Conservation (phyloP, 495 filamentous ascomycete genomes). For the Penicillium malachiteum region DNA sequence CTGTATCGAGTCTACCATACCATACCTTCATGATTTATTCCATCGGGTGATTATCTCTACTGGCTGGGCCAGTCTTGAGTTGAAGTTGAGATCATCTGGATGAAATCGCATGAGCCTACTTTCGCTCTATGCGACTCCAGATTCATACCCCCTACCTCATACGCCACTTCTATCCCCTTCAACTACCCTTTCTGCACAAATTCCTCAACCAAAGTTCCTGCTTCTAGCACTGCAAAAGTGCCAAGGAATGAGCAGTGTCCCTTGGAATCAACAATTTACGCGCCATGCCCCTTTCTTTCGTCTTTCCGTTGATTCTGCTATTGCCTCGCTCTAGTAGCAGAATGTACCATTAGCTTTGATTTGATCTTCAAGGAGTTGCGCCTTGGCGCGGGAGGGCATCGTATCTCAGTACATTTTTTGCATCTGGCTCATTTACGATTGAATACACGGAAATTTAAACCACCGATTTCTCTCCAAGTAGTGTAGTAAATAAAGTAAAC, state of each 20-base stretch:
- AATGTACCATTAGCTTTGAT: slow-evolving; percentile 22
- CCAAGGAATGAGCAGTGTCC: slow-evolving; percentile 1
- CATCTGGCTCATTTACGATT: slow-evolving; percentile 1
- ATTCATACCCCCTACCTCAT: neutral
- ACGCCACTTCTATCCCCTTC: neutral
- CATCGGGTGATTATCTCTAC: neutral
- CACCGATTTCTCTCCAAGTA: neutral
- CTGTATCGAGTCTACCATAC: neutral
- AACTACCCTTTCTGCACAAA: slow-evolving; percentile 1
- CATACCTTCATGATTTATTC: slow-evolving; percentile 4
- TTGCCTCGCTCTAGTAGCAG: slow-evolving; percentile 6
- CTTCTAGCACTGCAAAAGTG: slow-evolving; percentile 2
- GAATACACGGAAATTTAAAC: neutral
- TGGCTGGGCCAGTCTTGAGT: slow-evolving; percentile 8
- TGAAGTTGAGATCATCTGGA: neutral
- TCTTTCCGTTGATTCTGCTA: slow-evolving; percentile 9
- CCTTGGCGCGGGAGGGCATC: slow-evolving; percentile 21
- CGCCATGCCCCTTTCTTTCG: neutral
- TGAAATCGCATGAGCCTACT: neutral
- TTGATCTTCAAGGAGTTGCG: slow-evolving; percentile 21
- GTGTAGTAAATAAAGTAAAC: neutral
- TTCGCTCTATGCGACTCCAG: neutral
- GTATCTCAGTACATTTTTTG: slow-evolving; percentile 18
- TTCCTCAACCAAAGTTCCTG: slow-evolving; percentile 11
- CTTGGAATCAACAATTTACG: slow-evolving; percentile 2